Evolutionary conservation across 805 yeast genomes (phyloP).

Genomic region (Candida ortonii): DNA sequence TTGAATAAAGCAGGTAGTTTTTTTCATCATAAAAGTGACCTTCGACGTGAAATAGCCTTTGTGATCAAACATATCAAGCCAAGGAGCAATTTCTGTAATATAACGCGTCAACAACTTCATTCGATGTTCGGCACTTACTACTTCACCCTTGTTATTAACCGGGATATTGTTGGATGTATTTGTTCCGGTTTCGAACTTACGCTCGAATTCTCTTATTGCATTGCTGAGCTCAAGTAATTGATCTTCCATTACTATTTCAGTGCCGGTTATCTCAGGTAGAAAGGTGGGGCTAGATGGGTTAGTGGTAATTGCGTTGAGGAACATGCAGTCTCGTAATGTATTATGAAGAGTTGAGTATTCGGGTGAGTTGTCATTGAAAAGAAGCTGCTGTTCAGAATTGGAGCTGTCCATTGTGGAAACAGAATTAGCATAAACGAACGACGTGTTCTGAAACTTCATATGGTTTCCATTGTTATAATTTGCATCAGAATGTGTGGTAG

Average conservation of each 20-base stretch:
- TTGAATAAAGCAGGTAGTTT: conserved; percentile 15
- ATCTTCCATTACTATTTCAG: conserved; percentile 9
- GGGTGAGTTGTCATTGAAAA: conserved; percentile 8
- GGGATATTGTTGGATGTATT: not conserved
- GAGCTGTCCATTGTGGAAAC: too few relatives aligned
- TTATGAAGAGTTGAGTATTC: conserved; percentile 23
- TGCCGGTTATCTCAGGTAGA: conserved; percentile 1
- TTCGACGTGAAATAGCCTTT: conserved; percentile 20
- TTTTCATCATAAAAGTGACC: conserved; percentile 18
- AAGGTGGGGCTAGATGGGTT: conserved; percentile 14
- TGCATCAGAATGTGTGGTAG: too few relatives aligned
- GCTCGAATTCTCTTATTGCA: conserved; percentile 12
- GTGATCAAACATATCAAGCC: conserved; percentile 29
- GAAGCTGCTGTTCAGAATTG: conserved; percentile 1
- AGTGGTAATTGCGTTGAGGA: conserved; percentile 32
- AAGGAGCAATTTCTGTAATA: conserved; percentile 18
- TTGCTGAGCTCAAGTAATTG: conserved; percentile 10
- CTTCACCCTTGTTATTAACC: conserved; percentile 23
- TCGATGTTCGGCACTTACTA: conserved; percentile 21
- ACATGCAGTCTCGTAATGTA: conserved; percentile 39
- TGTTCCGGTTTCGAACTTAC: conserved; percentile 1
- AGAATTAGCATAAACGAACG: too few relatives aligned
- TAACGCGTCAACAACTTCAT: conserved; percentile 17
- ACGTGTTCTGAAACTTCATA: too few relatives aligned
- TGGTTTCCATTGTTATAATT: too few relatives aligned